These are phyloP conservation scores for Rubia yunnanensis DNA, from an alignment of 257 asterid species.

Conservation along the genomic window DNA sequence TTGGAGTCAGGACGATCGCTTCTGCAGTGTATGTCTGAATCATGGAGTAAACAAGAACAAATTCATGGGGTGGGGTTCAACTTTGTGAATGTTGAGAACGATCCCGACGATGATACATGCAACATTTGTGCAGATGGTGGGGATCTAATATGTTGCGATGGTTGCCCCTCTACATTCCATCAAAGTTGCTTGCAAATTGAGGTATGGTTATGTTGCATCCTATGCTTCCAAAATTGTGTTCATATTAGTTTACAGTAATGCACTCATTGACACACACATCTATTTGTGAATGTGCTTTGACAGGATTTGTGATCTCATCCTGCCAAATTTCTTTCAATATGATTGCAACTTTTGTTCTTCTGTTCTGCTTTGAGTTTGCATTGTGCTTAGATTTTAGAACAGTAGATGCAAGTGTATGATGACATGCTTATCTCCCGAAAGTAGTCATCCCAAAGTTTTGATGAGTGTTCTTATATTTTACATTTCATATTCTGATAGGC, in stretches of 20 bases:
- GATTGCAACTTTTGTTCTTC: neutral
- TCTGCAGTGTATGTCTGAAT: constrained; percentile 55
- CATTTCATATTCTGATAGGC: neutral
- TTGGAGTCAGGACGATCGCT: constrained; percentile 68
- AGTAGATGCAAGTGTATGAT: neutral
- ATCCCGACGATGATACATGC: constrained; percentile 90
- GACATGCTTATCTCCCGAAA: neutral
- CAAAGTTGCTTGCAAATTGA: constrained; percentile 66
- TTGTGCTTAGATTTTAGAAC: neutral
- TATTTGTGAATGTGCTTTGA: neutral
- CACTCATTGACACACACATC: neutral
- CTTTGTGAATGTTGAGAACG: constrained; percentile 65
- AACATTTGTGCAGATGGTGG: constrained; percentile 96
- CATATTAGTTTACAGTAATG: neutral
- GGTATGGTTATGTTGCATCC: constrained; percentile 33
- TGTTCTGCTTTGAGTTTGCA: neutral
- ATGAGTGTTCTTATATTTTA: neutral
- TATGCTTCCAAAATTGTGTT: constrained; percentile 2
- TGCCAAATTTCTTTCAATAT: neutral
- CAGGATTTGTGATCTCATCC: neutral
- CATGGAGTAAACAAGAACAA: constrained; percentile 65
- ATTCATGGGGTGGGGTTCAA: constrained; percentile 40
- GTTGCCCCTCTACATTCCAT: constrained; percentile 97
- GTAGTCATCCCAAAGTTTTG: neutral
- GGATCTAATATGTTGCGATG: constrained; percentile 82